Conservation (phyloP, 148 eudicot species). For the Chenopodium suecicum region DNA sequence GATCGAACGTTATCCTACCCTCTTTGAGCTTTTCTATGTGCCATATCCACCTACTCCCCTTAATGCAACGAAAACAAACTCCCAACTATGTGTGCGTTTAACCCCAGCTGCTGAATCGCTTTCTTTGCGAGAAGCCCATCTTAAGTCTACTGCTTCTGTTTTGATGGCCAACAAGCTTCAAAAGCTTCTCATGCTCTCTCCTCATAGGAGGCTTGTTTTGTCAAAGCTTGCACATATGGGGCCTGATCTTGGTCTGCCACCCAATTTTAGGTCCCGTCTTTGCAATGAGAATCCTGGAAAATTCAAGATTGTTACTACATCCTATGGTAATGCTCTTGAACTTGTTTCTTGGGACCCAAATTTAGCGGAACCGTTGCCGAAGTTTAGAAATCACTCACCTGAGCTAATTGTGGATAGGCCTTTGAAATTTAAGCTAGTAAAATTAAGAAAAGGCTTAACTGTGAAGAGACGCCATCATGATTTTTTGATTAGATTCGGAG, state of each 20-base stretch:
- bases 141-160: slow-evolving; percentile 45
- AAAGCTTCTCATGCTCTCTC: slow-evolving; percentile 82
- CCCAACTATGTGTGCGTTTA: slow-evolving; percentile 81
- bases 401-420: slow-evolving; percentile 81
- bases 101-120: slow-evolving; percentile 76
- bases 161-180: slow-evolving; percentile 65
- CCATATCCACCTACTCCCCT: slow-evolving; percentile 67
- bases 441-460: slow-evolving; percentile 68
- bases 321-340: slow-evolving; percentile 92
- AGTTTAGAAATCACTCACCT: slow-evolving; percentile 30
- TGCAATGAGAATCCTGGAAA: slow-evolving; percentile 75
- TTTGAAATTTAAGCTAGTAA: slow-evolving; percentile 79
- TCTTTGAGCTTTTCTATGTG: slow-evolving; percentile 79
- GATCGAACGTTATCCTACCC: slow-evolving; percentile 83
- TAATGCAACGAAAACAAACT: slow-evolving; percentile 54
- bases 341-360: slow-evolving; percentile 70
- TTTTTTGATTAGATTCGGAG: slow-evolving; percentile 59
- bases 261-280: slow-evolving; percentile 66
- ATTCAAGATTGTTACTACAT: slow-evolving; percentile 78
- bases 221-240: slow-evolving; percentile 83
- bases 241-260: slow-evolving; percentile 81
- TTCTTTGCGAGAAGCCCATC: slow-evolving; percentile 50
- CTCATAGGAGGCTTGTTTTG: slow-evolving; percentile 62
- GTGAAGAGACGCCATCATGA: slow-evolving; percentile 69
- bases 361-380: slow-evolving; percentile 48